Percentiles rank a stretch among this genome's conserved stretches.
phyloP scores from a whole-genome alignment of 257 asterid genomes.

The Plantago elongata region DNA sequence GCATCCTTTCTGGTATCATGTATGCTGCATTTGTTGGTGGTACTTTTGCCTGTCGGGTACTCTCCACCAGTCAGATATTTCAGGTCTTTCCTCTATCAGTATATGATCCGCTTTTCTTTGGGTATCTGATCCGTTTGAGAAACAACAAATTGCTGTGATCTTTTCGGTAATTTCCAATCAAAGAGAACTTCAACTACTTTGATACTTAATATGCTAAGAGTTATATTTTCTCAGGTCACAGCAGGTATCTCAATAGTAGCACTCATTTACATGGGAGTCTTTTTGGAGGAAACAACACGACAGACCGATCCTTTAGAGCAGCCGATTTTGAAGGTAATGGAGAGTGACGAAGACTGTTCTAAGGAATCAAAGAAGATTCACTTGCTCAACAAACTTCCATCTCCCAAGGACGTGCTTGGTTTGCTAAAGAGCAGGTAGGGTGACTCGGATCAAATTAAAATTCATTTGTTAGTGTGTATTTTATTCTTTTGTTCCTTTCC shows the following conservation, averaged over 20 bases:
- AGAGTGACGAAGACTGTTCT: constrained; percentile 19
- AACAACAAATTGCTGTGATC: too few relatives aligned
- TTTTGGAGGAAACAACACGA: constrained; percentile 33
- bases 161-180: constrained; percentile 7
- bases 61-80: constrained; percentile 44
- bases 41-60: constrained; percentile 45
- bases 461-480: not conserved
- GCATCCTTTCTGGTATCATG: constrained; percentile 36
- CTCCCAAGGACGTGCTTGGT: constrained; percentile 30
- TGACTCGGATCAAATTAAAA: not conserved
- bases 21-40: constrained; percentile 40
- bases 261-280: constrained; percentile 39
- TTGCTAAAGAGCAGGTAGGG: constrained; percentile 50
- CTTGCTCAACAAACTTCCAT: constrained; percentile 26
- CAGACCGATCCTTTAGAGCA: constrained; percentile 25
- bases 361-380: constrained; percentile 20
- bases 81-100: constrained; percentile 28
- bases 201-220: not conserved
- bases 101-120: constrained; percentile 6
- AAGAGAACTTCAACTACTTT: constrained; percentile 1
- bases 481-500: constrained; percentile 3
- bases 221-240: constrained; percentile 33
- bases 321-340: constrained; percentile 28
- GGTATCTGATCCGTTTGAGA: too few relatives aligned
- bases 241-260: constrained; percentile 38